Evolutionary conservation across 176 grass and related monocot species (phyloP), one percentile per base, ranked within the genome.

Genomic region (Carex myosuroides): DNA sequence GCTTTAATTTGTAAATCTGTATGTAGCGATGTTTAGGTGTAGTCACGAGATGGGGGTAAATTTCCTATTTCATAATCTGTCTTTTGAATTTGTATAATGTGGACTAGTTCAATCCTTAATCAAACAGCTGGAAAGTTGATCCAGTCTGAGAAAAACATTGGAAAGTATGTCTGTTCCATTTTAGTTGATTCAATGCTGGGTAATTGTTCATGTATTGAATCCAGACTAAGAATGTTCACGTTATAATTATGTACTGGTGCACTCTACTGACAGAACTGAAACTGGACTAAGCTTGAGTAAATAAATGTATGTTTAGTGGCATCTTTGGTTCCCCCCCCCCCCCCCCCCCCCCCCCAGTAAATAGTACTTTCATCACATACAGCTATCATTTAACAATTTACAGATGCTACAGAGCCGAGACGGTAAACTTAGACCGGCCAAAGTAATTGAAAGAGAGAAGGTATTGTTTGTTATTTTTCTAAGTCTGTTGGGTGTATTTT

Each of bases 1-100:
- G 50, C 21, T 55, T 77, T 77, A 32, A 70, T 55, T 77, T 77
- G 73, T 77, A 77, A 54, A 77, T 57, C 26, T 30, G 24, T 56
- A 55, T 32, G 56, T 77, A 77, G 73, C 2, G 56, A 77, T 56
- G 7, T 75, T 75, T 77, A 77, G 73, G 6, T 77, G 20, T 77
- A 77, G 50, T 56, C 41, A 50, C 10, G 39, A 50, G 9, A 12
- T 48, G 69, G 68, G n/a, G 12, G 39, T 24, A 22, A 24, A 13
- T 5, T 48, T 2, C n/a, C 70, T 72, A 48, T 22, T n/a, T 69
- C 42, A 44, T 72, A 72, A 46, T 71, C 39, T 69, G 14, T 69
- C 35, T 73, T 73, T 48, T 73, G 48, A 26, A 76, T 55, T 29
- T 68, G 46, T 76, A 46, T 30, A 76, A 55, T 76, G 55, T 76